phyloP scores from a whole-genome alignment of 768 basidiomycete species.

The Suillus spraguei region DNA sequence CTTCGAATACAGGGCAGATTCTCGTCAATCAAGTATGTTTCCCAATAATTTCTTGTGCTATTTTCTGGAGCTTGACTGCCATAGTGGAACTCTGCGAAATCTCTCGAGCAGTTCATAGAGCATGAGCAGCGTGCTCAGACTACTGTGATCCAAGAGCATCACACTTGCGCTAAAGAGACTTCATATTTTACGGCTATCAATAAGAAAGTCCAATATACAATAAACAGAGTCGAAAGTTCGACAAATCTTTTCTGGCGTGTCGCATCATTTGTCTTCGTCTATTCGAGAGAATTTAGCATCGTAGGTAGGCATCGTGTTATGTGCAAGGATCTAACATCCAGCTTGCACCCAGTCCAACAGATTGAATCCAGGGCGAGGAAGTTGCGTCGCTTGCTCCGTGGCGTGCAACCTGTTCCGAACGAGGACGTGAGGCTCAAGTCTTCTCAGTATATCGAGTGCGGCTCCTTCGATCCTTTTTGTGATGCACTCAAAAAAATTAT shows the following conservation, averaged over 20 bases:
- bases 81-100: slow-evolving; percentile 49
- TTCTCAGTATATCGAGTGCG: slow-evolving; percentile 67
- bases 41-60: background rate
- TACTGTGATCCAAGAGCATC: slow-evolving; percentile 7
- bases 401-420: slow-evolving; percentile 36
- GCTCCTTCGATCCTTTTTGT: background rate
- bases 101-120: slow-evolving; percentile 33
- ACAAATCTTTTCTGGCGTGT: background rate
- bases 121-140: slow-evolving; percentile 6
- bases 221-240: slow-evolving; percentile 14
- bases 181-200: background rate
- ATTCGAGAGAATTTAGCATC: slow-evolving; percentile 27
- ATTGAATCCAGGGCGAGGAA: slow-evolving; percentile 54
- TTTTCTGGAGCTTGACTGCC: background rate
- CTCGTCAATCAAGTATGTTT: slow-evolving; percentile 46
- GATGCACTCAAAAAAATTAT: slow-evolving; percentile 4
- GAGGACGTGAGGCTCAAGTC: slow-evolving; percentile 43
- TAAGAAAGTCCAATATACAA: slow-evolving; percentile 5
- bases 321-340: background rate
- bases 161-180: background rate
- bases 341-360: slow-evolving; percentile 52
- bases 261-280: slow-evolving; percentile 11
- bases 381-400: slow-evolving; percentile 44
- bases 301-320: slow-evolving; percentile 20
- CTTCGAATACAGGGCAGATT: slow-evolving; percentile 24